Evolutionary conservation across 805 yeast genomes (phyloP).

Genomic region (Candida golubevii): DNA sequence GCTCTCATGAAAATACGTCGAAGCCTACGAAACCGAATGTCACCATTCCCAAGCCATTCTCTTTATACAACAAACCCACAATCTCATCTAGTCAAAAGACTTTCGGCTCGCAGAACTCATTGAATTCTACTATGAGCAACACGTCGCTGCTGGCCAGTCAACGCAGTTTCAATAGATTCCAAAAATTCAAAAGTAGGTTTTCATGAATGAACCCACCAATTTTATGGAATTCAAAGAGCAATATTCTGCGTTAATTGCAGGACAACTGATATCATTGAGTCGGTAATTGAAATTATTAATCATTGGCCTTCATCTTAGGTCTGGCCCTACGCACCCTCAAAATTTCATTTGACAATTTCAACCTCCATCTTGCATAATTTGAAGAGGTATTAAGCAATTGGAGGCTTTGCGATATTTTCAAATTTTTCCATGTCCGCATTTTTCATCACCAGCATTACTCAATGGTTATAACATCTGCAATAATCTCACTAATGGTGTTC

Average conservation of each 20-base stretch:
- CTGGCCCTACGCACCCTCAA: too few relatives aligned
- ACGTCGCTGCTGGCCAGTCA: slow-evolving; percentile 15
- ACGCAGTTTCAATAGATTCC: slow-evolving; percentile 29
- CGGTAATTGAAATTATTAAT: too few relatives aligned
- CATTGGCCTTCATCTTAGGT: too few relatives aligned
- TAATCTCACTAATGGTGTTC: not conserved
- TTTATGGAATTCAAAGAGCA: too few relatives aligned
- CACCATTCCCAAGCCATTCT: slow-evolving; percentile 29
- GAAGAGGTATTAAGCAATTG: too few relatives aligned
- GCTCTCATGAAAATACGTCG: not conserved
- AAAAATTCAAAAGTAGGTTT: slow-evolving; percentile 31
- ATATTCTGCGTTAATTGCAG: too few relatives aligned
- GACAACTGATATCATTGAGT: too few relatives aligned
- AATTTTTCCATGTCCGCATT: too few relatives aligned
- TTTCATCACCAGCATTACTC: too few relatives aligned
- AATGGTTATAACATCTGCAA: not conserved
- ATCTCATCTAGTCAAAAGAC: slow-evolving; percentile 36
- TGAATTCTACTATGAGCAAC: slow-evolving; percentile 11
- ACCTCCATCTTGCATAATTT: too few relatives aligned
- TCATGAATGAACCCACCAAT: not conserved
- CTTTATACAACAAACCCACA: slow-evolving; percentile 33
- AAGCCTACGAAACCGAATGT: slow-evolving; percentile 6
- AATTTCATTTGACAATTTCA: too few relatives aligned
- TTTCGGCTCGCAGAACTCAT: slow-evolving; percentile 9
- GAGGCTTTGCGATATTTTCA: too few relatives aligned